Base-by-base conservation (phyloP, 192 early-diverging fungal species). In the Mortierella alpina region DNA sequence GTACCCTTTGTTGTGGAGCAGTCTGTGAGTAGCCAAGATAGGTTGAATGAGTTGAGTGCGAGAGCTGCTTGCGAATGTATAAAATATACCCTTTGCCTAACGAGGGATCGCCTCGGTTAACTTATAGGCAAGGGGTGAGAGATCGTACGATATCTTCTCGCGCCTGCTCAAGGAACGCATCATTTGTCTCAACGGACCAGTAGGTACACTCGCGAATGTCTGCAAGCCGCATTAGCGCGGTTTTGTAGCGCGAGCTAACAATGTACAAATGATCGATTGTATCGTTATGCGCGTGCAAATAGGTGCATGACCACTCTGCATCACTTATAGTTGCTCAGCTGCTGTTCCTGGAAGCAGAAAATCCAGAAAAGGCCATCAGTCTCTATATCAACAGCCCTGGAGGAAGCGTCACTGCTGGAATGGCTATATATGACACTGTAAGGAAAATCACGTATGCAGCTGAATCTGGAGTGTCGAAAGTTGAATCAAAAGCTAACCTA, bases 351-450 rank as follows among this genome's bases (percentile, higher is more conserved):
- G 98, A 99, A 73, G 92, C 96, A 7, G 96, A 97, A 84, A 95
- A 95, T 69, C 93, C 95, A 42, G 93, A 94, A 56, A 98, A 98
- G 83, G 93, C 95, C 22, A 95, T 99, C 68, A 92, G 91, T 46
- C 86, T 99, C 59, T 99, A 99, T 82, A 96, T 99, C 86, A 99
- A 99, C 84, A 96, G 95, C 48, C 98, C 98, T 13, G 97, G 98
- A 47, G 97, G 98, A 62, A 92, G 89, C 80, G 97, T 99, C 11
- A 99, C 96, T 4, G 89, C 95, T 13, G 98, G 96, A 12, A 91
- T 99, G 94, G 94, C 94, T 13, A 95, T 95, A 58, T 97, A 97
- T 82, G 94, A 95, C 77, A 95, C 94, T 3, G 93, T 92, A 86
- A 81, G 84, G 63, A 14, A 7, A 49, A 45, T 17, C 0, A 10